Conservation (phyloP, 352 stramenopile genomes). For the Globisporangium apiculatum region DNA sequence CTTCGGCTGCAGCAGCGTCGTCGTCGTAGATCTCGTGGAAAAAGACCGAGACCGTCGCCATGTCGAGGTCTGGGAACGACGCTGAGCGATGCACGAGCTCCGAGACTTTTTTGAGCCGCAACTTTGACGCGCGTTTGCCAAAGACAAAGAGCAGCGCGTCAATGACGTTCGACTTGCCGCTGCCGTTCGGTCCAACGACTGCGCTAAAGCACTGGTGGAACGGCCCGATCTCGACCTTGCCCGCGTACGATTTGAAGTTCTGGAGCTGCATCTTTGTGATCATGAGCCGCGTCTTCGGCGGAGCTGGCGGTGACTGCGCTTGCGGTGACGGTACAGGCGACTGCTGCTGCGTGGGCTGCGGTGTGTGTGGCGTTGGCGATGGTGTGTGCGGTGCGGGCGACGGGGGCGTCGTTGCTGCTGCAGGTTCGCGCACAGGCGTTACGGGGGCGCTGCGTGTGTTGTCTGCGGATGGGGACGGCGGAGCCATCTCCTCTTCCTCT, state of each 20-base stretch:
- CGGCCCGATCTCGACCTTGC: constrained; percentile 93
- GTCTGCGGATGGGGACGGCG: too few species aligned
- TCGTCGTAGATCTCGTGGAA: constrained; percentile 96
- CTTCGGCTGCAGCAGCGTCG: constrained; percentile 15
- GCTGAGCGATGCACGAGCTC: constrained; percentile 98
- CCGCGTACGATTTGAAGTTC: constrained; percentile 99
- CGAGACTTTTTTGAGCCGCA: constrained; percentile 93
- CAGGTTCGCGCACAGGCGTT: background rate
- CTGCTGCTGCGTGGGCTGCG: too few species aligned
- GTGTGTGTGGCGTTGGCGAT: too few species aligned
- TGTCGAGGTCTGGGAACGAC: constrained; percentile 86
- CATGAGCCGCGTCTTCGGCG: constrained; percentile 82
- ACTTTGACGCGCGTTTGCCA: constrained; percentile 97
- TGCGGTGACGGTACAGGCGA: too few species aligned
- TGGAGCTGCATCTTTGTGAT: constrained; percentile 98
- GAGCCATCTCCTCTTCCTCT: background rate
- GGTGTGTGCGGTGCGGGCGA: background rate
- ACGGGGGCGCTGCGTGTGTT: background rate
- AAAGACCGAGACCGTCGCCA: constrained; percentile 94
- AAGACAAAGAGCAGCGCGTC: constrained; percentile 99
- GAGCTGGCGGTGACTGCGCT: background rate
- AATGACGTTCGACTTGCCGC: constrained; percentile 99
- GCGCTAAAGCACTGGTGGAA: constrained; percentile 99
- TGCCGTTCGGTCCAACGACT: constrained; percentile 98
- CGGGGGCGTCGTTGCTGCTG: background rate